Conservation (phyloP, 176 grass and related monocot species). For the Aegilops bicornis region DNA sequence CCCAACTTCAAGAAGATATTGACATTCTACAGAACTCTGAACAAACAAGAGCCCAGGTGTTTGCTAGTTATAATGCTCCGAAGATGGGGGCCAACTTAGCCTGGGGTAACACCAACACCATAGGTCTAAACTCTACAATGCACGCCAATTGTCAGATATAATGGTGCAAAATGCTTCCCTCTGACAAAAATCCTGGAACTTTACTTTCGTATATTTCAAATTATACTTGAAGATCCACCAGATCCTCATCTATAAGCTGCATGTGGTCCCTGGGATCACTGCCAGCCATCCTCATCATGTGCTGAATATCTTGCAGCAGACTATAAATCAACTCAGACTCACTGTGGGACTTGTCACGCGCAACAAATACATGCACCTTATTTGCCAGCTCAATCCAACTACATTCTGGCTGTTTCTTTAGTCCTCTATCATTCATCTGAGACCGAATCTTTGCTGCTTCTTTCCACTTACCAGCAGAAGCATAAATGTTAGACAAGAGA, state of each 20-base stretch:
- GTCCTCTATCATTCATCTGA: constrained; percentile 70
- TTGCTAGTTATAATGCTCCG: constrained; percentile 2
- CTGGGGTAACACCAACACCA: neutral
- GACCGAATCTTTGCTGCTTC: constrained; percentile 69
- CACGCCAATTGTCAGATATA: neutral
- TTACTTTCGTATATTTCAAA: neutral
- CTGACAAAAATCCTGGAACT: neutral
- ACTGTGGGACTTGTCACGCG: constrained; percentile 67
- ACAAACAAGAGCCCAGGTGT: neutral
- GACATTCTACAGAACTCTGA: neutral
- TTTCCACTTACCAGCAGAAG: constrained; percentile 85
- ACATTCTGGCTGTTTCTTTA: constrained; percentile 89
- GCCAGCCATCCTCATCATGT: constrained; percentile 52
- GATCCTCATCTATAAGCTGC: constrained; percentile 20
- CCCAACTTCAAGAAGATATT: neutral
- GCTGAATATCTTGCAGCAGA: constrained; percentile 63
- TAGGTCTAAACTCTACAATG: neutral
- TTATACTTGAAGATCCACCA: constrained; percentile 20
- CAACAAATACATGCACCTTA: constrained; percentile 79
- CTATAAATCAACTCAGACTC: constrained; percentile 43
- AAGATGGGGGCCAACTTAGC: neutral
- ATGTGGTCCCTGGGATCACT: constrained; percentile 24
- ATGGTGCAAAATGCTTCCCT: constrained; percentile 13
- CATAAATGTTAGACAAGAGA: constrained; percentile 78
- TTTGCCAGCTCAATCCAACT: constrained; percentile 86